Percentiles rank a stretch among this genome's conserved stretches.
Evolutionary conservation across 352 stramenopile genomes (phyloP).

Genomic region (Globisporangium abappressorium): DNA sequence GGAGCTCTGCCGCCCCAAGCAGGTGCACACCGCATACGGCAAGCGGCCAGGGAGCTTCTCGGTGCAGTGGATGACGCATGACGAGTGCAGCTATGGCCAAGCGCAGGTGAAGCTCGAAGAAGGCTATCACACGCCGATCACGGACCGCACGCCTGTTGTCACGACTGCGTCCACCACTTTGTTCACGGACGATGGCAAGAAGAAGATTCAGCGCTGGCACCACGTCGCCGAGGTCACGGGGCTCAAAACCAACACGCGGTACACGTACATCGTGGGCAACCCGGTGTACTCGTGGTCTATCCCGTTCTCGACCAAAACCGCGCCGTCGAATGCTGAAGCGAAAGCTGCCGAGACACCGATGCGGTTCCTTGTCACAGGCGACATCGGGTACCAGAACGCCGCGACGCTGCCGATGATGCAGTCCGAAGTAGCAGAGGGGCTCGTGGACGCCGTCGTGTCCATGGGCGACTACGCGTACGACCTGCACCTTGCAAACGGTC

Average conservation of each 20-base stretch:
- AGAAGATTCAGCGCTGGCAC: conserved; percentile 56
- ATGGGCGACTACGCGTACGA: conserved; percentile 91
- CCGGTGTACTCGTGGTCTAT: conserved; percentile 77
- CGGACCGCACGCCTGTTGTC: conserved; percentile 34
- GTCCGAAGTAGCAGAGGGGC: conserved; percentile 71
- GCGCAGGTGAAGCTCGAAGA: conserved; percentile 55
- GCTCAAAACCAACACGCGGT: conserved; percentile 60
- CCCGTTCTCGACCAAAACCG: conserved; percentile 74
- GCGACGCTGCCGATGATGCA: conserved; percentile 88
- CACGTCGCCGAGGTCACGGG: conserved; percentile 66
- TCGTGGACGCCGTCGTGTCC: conserved; percentile 79
- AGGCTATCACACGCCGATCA: conserved; percentile 53
- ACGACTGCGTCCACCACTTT: conserved; percentile 48
- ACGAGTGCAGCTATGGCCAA: conserved; percentile 41
- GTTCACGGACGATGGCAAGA: conserved; percentile 64
- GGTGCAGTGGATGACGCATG: conserved; percentile 78
- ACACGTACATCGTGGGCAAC: conserved; percentile 86
- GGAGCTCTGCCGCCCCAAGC: conserved; percentile 65
- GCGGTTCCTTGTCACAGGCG: conserved; percentile 77
- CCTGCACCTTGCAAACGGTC: conserved; percentile 71
- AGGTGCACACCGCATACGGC: conserved; percentile 81
- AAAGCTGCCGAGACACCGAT: conserved; percentile 29
- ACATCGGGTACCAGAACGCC: conserved; percentile 89
- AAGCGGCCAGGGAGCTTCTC: conserved; percentile 50
- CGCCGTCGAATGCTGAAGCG: conserved; percentile 34